phyloP scores from a whole-genome alignment of 176 grass and related monocot species.

The Juncus effusus region DNA sequence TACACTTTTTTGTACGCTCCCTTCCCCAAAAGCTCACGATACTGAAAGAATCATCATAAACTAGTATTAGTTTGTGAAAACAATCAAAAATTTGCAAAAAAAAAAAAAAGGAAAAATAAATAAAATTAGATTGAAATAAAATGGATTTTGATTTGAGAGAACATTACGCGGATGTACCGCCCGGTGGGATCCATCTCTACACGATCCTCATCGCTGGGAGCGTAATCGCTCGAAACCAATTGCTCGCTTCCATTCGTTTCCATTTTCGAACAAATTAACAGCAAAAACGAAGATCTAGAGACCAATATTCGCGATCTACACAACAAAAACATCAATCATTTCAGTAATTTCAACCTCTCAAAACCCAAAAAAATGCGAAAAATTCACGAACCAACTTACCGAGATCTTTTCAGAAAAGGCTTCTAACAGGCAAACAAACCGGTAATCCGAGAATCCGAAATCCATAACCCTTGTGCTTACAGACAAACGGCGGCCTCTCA shows the following conservation, averaged over 20 bases:
- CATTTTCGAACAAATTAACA: constrained; percentile 33
- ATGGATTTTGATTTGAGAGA: background rate
- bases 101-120: background rate
- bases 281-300: background rate
- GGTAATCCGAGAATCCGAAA: background rate
- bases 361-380: background rate
- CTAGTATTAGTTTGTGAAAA: background rate
- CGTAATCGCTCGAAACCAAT: background rate
- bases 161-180: constrained; percentile 73
- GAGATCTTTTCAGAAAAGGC: constrained; percentile 15
- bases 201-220: constrained; percentile 24
- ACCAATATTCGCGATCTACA: background rate
- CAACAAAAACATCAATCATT: background rate
- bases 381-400: background rate
- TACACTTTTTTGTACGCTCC: constrained; percentile 98
- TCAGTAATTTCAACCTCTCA: background rate
- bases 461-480: background rate
- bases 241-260: constrained; percentile 35
- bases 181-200: constrained; percentile 53
- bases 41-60: constrained; percentile 41
- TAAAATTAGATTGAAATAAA: background rate
- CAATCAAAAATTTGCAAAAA: background rate
- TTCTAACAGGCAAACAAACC: background rate
- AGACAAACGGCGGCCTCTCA: background rate
- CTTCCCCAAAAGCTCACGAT: constrained; percentile 69